These are phyloP conservation scores for Pichia californica DNA, from an alignment of 805 yeast genomes.

Conservation along the genomic window DNA sequence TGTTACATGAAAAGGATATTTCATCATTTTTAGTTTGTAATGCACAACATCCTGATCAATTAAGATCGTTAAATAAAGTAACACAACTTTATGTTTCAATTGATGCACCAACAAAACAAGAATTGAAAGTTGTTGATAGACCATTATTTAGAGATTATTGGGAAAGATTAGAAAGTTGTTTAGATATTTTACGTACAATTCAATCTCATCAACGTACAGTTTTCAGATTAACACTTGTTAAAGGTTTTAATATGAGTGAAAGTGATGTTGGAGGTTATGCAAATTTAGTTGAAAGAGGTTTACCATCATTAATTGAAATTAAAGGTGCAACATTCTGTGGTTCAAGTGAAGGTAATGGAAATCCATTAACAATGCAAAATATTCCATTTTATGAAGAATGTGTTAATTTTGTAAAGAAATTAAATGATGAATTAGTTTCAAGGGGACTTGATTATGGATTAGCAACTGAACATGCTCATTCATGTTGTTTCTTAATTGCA, in stretches of 20 bases:
- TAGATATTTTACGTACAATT: slow-evolving; percentile 66
- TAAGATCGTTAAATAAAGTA: slow-evolving; percentile 62
- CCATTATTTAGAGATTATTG: slow-evolving; percentile 88
- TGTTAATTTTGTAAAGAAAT: slow-evolving; percentile 58
- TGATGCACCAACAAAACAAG: slow-evolving; percentile 84
- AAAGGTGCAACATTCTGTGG: slow-evolving; percentile 97
- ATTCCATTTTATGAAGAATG: slow-evolving; percentile 94
- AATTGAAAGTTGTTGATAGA: slow-evolving; percentile 76
- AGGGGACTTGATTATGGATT: slow-evolving; percentile 72
- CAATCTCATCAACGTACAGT: slow-evolving; percentile 87
- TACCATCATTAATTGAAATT: slow-evolving; percentile 84
- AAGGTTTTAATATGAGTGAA: slow-evolving; percentile 77
- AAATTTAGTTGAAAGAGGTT: slow-evolving; percentile 73
- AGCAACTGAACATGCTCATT: slow-evolving; percentile 94
- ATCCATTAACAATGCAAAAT: slow-evolving; percentile 90
- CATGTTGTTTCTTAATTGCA: slow-evolving; percentile 86
- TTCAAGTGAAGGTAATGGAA: slow-evolving; percentile 73
- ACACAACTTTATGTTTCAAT: slow-evolving; percentile 90
- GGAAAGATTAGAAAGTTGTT: slow-evolving; percentile 78
- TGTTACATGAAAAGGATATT: slow-evolving; percentile 74
- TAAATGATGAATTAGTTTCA: slow-evolving; percentile 53
- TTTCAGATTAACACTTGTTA: slow-evolving; percentile 81
- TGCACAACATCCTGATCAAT: slow-evolving; percentile 90
- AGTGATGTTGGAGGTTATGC: slow-evolving; percentile 82
- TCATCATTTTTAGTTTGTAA: slow-evolving; percentile 89